Conservation (phyloP, 176 grass and related monocot species). For the Oryza glaberrima region DNA sequence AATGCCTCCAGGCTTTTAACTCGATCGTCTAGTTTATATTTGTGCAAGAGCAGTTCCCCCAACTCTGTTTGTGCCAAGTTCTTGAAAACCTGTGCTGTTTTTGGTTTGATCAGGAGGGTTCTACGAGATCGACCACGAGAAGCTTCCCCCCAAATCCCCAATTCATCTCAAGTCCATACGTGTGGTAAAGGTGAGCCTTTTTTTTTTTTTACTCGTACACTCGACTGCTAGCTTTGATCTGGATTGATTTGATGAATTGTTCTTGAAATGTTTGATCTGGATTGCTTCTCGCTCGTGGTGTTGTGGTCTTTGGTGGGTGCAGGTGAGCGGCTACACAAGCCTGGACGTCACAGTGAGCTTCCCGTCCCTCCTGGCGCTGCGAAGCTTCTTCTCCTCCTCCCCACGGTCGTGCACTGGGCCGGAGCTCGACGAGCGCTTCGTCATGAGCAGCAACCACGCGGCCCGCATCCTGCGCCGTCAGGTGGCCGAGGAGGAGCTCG, state of each 20-base stretch:
- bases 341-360: constrained; percentile 77
- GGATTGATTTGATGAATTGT: neutral
- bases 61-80: constrained; percentile 20
- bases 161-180: constrained; percentile 77
- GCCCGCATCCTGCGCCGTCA: constrained; percentile 59
- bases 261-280: constrained; percentile 4
- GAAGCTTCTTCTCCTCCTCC: constrained; percentile 66
- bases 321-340: constrained; percentile 64
- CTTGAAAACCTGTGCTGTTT: constrained; percentile 30
- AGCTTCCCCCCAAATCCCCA: constrained; percentile 73
- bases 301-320: neutral
- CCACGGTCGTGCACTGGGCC: constrained; percentile 41
- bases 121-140: constrained; percentile 83
- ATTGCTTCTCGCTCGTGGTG: constrained; percentile 26
- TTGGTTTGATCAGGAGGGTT: constrained; percentile 56
- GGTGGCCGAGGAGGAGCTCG: constrained; percentile 46
- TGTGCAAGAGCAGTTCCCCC: neutral
- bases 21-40: neutral
- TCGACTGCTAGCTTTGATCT: constrained; percentile 1
- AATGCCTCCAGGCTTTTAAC: neutral
- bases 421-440: constrained; percentile 82
- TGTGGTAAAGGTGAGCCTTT: constrained; percentile 60
- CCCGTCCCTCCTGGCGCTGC: constrained; percentile 58
- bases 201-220: constrained; percentile 5
- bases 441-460: constrained; percentile 85